Conservation (phyloP, 2,329 filamentous ascomycete species). For the Apiospora malaysiana region DNA sequence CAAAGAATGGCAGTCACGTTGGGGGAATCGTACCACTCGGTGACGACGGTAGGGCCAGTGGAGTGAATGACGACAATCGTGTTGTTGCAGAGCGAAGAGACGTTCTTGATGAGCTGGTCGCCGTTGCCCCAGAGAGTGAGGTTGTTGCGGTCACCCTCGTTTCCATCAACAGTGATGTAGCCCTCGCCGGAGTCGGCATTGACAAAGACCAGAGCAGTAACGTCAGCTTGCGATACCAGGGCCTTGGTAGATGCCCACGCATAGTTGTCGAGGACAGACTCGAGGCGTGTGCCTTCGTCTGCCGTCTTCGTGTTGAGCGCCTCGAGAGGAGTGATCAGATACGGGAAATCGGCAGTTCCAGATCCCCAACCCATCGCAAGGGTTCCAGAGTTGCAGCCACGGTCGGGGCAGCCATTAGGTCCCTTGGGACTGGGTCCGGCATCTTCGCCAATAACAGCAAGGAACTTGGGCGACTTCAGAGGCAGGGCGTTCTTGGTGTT, state of each 20-base stretch:
- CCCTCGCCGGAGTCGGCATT: slow-evolving; percentile 89
- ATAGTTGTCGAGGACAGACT: slow-evolving; percentile 72
- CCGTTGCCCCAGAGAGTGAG: slow-evolving; percentile 87
- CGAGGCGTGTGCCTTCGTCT: slow-evolving; percentile 63
- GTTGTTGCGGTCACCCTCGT: slow-evolving; percentile 89
- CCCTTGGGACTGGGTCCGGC: slow-evolving; percentile 76
- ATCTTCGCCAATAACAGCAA: slow-evolving; percentile 83
- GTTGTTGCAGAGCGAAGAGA: slow-evolving; percentile 80
- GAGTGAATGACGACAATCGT: slow-evolving; percentile 93
- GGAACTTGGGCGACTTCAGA: slow-evolving; percentile 76
- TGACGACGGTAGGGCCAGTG: slow-evolving; percentile 77
- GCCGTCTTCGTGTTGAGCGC: slow-evolving; percentile 70
- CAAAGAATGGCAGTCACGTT: slow-evolving; percentile 87
- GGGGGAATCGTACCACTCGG: slow-evolving; percentile 74
- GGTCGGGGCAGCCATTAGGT: slow-evolving; percentile 79
- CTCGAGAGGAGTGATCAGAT: slow-evolving; percentile 75
- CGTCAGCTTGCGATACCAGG: slow-evolving; percentile 66
- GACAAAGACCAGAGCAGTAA: slow-evolving; percentile 84
- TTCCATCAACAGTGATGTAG: slow-evolving; percentile 81
- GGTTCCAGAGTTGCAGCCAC: slow-evolving; percentile 64
- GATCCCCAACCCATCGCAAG: slow-evolving; percentile 82
- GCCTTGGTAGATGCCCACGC: slow-evolving; percentile 64
- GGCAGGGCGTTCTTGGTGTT: slow-evolving; percentile 76
- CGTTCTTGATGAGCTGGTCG: slow-evolving; percentile 80
- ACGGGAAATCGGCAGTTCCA: slow-evolving; percentile 75